phyloP scores from a whole-genome alignment of 257 asterid genomes.

The Jacaranda copaia region DNA sequence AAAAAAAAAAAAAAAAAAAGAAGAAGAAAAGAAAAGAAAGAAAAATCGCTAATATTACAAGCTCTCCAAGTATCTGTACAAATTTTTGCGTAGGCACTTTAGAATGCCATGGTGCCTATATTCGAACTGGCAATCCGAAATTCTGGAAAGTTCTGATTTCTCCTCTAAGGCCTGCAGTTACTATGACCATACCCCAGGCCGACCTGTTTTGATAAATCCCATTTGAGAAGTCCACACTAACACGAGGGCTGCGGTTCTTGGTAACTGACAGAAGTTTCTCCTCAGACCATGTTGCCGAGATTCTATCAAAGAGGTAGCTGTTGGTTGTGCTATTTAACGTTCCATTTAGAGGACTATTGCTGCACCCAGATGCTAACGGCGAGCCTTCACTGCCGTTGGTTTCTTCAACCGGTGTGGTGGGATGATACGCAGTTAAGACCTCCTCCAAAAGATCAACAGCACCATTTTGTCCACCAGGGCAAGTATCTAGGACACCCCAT shows the following conservation, averaged over 20 bases:
- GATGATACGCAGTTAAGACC: constrained; percentile 57
- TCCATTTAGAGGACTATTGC: constrained; percentile 67
- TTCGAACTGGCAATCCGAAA: constrained; percentile 87
- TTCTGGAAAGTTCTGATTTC: constrained; percentile 92
- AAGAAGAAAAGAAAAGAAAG: constrained; percentile 24
- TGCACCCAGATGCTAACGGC: constrained; percentile 55
- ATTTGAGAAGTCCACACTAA: constrained; percentile 65
- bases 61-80: constrained; percentile 77
- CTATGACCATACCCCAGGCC: constrained; percentile 95
- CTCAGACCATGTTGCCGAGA: constrained; percentile 94
- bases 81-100: constrained; percentile 36
- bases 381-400: constrained; percentile 58
- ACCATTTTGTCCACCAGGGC: constrained; percentile 49
- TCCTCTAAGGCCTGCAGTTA: constrained; percentile 90
- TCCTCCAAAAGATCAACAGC: constrained; percentile 53
- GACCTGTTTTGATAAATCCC: constrained; percentile 66
- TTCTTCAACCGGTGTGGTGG: constrained; percentile 67
- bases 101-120: constrained; percentile 38
- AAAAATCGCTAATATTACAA: constrained; percentile 57
- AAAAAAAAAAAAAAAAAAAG: constrained; percentile 15
- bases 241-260: constrained; percentile 71
- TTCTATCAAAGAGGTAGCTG: constrained; percentile 74
- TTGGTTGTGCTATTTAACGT: constrained; percentile 61
- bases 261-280: constrained; percentile 71
- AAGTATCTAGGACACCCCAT: constrained; percentile 52